Evolutionary conservation across 768 basidiomycete genomes (phyloP).

Genomic region (Sarcomyxa edulis): DNA sequence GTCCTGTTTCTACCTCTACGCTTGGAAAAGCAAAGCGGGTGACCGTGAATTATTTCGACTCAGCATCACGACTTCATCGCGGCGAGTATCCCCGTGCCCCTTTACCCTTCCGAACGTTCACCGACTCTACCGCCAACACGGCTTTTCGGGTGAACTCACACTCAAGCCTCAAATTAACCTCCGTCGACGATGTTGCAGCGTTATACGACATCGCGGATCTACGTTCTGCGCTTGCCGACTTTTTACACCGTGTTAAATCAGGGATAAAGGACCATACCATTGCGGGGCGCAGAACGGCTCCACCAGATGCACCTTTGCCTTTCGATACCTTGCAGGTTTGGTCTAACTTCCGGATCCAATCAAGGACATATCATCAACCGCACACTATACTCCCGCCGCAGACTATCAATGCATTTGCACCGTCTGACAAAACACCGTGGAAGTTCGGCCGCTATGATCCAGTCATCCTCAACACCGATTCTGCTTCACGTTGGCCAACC

Average conservation of each 20-base stretch:
- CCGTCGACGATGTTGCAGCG: constrained; percentile 11
- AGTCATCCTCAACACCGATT: constrained; percentile 13
- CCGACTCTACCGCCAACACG: constrained; percentile 12
- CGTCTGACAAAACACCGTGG: constrained; percentile 12
- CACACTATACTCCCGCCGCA: constrained; percentile 12
- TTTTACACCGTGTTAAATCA: constrained; percentile 5
- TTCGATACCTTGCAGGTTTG: constrained; percentile 14
- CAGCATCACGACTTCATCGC: background rate
- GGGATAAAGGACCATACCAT: background rate
- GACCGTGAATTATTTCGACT: constrained; percentile 4
- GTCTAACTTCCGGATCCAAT: constrained; percentile 17
- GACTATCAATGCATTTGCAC: constrained; percentile 17
- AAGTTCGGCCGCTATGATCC: constrained; percentile 14
- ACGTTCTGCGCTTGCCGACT: constrained; percentile 16
- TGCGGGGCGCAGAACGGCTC: constrained; percentile 4
- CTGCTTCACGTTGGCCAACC: constrained; percentile 7
- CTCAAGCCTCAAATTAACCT: constrained; percentile 13
- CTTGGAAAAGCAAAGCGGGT: background rate
- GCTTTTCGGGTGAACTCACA: constrained; percentile 16
- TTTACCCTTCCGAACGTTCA: constrained; percentile 6
- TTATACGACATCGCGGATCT: constrained; percentile 21
- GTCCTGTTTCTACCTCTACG: constrained; percentile 5
- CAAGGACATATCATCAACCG: constrained; percentile 14
- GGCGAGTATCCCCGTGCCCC: constrained; percentile 5
- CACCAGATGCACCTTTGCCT: constrained; percentile 13